phyloP scores from a whole-genome alignment of 78 protist genomes.

The Chrysochromulina parva region DNA sequence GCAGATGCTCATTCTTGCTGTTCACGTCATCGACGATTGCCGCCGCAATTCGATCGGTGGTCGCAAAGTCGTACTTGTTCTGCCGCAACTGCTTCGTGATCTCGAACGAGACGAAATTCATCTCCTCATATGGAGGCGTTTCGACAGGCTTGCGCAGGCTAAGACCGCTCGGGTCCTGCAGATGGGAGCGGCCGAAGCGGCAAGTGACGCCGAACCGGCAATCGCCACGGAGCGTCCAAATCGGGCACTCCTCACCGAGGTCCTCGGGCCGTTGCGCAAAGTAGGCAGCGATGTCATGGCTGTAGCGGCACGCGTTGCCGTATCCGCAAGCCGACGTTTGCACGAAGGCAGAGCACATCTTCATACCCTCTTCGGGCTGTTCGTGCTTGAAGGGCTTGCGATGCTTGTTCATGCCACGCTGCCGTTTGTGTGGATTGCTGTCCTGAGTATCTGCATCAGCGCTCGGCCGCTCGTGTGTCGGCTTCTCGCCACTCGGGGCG shows the following conservation, averaged over 20 bases:
- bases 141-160: neutral
- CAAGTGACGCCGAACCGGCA: conserved; percentile 23
- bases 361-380: neutral
- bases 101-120: neutral
- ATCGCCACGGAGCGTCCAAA: neutral
- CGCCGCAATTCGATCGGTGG: neutral
- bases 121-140: neutral
- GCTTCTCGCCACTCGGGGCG: no score
- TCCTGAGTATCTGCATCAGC: no score
- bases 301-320: conserved; percentile 22
- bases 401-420: conserved; percentile 4
- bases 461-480: no score
- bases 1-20: no score
- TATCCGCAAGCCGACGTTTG: neutral
- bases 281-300: conserved; percentile 33
- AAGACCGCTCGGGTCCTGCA: neutral
- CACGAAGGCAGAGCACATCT: neutral
- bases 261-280: neutral
- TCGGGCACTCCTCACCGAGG: conserved; percentile 17
- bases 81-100: neutral
- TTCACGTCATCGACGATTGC: neutral
- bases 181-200: neutral
- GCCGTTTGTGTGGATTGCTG: neutral
- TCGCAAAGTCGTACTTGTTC: neutral
- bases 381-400: neutral